phyloP scores from a whole-genome alignment of 2,329 filamentous ascomycete species.

The Pseudocercospora fijiensis region DNA sequence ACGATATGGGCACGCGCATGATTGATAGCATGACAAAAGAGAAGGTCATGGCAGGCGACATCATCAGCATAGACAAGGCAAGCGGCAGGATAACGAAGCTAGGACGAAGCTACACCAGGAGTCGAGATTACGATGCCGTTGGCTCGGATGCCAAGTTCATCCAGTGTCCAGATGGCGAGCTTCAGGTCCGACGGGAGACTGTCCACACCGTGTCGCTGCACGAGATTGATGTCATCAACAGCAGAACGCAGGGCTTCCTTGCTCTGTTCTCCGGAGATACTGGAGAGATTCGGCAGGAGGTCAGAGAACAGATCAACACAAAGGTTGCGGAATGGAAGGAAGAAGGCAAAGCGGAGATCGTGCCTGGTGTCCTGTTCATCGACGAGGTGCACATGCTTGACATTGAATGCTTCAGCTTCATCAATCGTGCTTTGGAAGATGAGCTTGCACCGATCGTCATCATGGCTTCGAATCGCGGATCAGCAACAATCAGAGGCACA shows the following conservation, averaged over 20 bases:
- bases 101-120: constrained; percentile 89
- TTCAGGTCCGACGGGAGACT: constrained; percentile 95
- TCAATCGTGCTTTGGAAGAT: constrained; percentile 94
- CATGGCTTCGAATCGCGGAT: constrained; percentile 96
- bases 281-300: constrained; percentile 94
- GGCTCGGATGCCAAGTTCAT: constrained; percentile 97
- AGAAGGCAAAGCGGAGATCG: constrained; percentile 97
- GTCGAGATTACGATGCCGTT: constrained; percentile 98
- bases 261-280: constrained; percentile 97
- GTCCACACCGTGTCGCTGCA: constrained; percentile 95
- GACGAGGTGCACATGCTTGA: constrained; percentile 99
- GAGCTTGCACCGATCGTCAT: constrained; percentile 96
- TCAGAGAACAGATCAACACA: constrained; percentile 97
- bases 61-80: constrained; percentile 97
- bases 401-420: constrained; percentile 97
- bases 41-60: constrained; percentile 96
- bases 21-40: constrained; percentile 99
- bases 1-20: constrained; percentile 99
- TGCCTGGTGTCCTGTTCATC: constrained; percentile 95
- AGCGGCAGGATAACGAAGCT: constrained; percentile 98
- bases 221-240: constrained; percentile 99
- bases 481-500: constrained; percentile 88
- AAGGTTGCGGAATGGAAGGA: constrained; percentile 99
- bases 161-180: constrained; percentile 93
- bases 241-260: constrained; percentile 94